Conservation (phyloP, 2,329 filamentous ascomycete genomes). For the Catunica adiposa region DNA sequence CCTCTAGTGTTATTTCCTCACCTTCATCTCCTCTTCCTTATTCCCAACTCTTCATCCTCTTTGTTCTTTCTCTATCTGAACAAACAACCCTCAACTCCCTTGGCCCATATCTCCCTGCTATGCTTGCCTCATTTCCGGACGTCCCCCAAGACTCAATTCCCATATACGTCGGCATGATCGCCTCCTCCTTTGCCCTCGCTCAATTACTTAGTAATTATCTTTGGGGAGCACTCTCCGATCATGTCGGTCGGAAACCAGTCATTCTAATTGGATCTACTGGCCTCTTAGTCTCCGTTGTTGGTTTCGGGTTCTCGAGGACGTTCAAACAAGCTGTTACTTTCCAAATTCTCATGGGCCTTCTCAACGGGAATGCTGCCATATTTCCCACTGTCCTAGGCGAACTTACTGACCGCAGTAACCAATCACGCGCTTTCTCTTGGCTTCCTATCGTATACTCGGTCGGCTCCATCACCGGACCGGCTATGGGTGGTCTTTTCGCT, state of each 20-base stretch:
- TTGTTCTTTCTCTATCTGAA: slow-evolving; percentile 77
- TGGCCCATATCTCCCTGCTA: slow-evolving; percentile 81
- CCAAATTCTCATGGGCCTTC: slow-evolving; percentile 76
- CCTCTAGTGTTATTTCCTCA: not conserved
- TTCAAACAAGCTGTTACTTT: slow-evolving; percentile 75
- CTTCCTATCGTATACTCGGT: slow-evolving; percentile 91
- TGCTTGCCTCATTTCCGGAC: slow-evolving; percentile 74
- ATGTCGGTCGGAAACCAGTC: slow-evolving; percentile 54
- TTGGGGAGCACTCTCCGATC: slow-evolving; percentile 41
- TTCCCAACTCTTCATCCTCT: slow-evolving; percentile 68
- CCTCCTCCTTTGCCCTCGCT: slow-evolving; percentile 79
- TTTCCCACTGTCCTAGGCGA: slow-evolving; percentile 90
- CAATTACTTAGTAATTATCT: slow-evolving; percentile 80
- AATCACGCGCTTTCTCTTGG: slow-evolving; percentile 85
- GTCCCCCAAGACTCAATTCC: slow-evolving; percentile 57
- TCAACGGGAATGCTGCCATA: slow-evolving; percentile 89
- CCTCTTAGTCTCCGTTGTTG: slow-evolving; percentile 63
- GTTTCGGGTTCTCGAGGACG: slow-evolving; percentile 71
- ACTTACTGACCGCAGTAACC: slow-evolving; percentile 87
- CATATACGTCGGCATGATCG: slow-evolving; percentile 77
- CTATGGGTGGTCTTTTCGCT: slow-evolving; percentile 75
- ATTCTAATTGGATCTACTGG: slow-evolving; percentile 66
- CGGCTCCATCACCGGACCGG: slow-evolving; percentile 80
- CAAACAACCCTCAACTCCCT: slow-evolving; percentile 97
- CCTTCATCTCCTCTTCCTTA: slow-evolving; percentile 51